These are phyloP conservation scores for Globisporangium solare DNA, from an alignment of 352 stramenopile genomes.

Conservation along the genomic window DNA sequence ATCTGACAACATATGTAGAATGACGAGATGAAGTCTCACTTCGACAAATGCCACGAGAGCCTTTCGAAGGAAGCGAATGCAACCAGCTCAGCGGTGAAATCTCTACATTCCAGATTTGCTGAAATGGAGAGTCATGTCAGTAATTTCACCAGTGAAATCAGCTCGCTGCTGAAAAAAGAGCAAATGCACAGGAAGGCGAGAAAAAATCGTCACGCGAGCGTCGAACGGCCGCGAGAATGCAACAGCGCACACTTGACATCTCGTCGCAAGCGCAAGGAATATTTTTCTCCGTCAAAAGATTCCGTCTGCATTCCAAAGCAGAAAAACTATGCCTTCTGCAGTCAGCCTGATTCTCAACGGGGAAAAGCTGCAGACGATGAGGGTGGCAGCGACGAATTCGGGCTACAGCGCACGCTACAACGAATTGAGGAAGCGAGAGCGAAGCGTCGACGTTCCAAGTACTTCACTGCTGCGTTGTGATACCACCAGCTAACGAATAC, in stretches of 20 bases:
- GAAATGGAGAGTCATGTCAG: constrained; percentile 26
- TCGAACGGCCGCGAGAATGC: neutral
- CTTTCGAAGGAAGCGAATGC: constrained; percentile 15
- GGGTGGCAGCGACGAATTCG: constrained; percentile 13
- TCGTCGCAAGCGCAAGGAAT: constrained; percentile 6
- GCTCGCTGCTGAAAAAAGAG: constrained; percentile 19
- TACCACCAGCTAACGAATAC: neutral
- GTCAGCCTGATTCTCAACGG: constrained; percentile 5
- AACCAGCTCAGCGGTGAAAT: constrained; percentile 13
- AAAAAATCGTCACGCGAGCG: neutral
- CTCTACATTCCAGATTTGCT: constrained; percentile 17
- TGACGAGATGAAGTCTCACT: constrained; percentile 10
- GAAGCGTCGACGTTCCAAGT: constrained; percentile 32
- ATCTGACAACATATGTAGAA: constrained; percentile 11
- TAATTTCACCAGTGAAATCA: constrained; percentile 21
- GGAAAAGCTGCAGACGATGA: constrained; percentile 8
- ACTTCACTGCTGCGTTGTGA: constrained; percentile 4
- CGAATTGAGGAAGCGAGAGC: constrained; percentile 39
- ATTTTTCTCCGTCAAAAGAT: neutral
- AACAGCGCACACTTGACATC: neutral
- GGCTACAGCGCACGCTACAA: constrained; percentile 27
- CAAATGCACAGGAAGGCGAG: constrained; percentile 4
- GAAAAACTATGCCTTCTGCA: neutral
- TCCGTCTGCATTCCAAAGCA: neutral
- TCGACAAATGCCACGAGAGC: constrained; percentile 19